These are phyloP conservation scores for Westerdykella aurantiaca DNA, from an alignment of 2,329 filamentous ascomycete genomes.

Conservation along the genomic window DNA sequence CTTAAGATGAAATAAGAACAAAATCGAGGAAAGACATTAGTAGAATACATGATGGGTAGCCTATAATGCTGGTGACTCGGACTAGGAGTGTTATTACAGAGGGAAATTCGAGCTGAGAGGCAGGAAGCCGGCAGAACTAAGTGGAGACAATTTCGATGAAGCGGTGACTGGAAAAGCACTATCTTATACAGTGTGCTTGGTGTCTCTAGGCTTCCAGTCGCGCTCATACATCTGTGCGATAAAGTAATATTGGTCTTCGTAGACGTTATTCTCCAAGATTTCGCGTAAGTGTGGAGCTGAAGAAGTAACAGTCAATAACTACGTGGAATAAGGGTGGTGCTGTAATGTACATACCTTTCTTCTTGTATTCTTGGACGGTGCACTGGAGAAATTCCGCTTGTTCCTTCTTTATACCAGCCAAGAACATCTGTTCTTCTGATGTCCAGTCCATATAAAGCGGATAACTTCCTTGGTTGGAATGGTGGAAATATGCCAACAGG, in stretches of 20 bases:
- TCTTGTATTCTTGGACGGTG: neutral
- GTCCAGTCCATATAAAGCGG: constrained; percentile 4
- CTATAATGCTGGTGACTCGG: no score
- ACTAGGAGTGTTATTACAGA: no score
- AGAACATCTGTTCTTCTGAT: constrained; percentile 2
- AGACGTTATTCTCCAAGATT: neutral
- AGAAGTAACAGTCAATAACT: no score
- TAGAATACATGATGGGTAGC: no score
- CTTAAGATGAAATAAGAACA: no score
- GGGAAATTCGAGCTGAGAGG: no score
- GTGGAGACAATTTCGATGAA: no score
- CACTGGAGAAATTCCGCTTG: constrained; percentile 2
- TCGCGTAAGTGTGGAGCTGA: neutral
- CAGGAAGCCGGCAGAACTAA: no score
- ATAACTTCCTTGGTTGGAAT: constrained; percentile 4
- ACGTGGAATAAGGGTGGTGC: neutral
- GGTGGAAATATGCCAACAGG: constrained; percentile 3
- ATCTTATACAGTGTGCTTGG: neutral
- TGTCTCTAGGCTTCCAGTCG: constrained; percentile 2
- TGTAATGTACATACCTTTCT: neutral
- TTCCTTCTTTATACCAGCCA: neutral
- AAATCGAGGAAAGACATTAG: no score
- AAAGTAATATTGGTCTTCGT: constrained; percentile 4
- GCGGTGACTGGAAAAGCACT: no score
- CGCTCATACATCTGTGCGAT: constrained; percentile 4